Evolutionary conservation across 805 yeast species (phyloP).

Genomic region (Candida loeiensis): DNA sequence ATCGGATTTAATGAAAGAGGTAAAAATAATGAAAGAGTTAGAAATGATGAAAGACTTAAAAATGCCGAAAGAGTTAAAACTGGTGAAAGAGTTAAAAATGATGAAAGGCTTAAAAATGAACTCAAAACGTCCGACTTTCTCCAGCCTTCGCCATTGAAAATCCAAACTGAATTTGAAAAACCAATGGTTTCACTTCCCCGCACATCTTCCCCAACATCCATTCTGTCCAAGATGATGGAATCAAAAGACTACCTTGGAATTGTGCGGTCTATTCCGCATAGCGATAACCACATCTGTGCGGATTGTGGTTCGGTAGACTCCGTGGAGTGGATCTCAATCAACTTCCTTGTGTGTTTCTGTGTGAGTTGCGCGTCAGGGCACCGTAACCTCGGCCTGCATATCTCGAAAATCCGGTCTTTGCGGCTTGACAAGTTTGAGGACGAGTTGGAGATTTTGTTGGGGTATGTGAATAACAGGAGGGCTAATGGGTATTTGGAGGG

Average conservation of each 20-base stretch:
- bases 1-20: neutral
- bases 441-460: conserved; percentile 57
- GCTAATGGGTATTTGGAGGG: conserved; percentile 65
- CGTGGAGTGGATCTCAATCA: conserved; percentile 88
- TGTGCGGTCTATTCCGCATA: conserved; percentile 39
- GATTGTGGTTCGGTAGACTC: conserved; percentile 67
- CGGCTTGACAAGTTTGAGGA: conserved; percentile 66
- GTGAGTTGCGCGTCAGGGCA: conserved; percentile 88
- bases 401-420: conserved; percentile 74
- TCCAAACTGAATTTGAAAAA: conserved; percentile 1
- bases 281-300: conserved; percentile 60
- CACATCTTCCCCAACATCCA: conserved; percentile 32
- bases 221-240: conserved; percentile 17
- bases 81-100: no score
- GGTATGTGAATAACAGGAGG: conserved; percentile 47
- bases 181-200: conserved; percentile 6
- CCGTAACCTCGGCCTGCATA: conserved; percentile 77
- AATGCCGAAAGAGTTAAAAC: no score
- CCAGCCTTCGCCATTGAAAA: conserved; percentile 5
- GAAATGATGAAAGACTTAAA: no score
- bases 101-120: no score
- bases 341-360: conserved; percentile 68
- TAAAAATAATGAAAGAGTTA: no score
- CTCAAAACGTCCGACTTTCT: no score
- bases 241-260: conserved; percentile 28